Conservation (phyloP, 805 yeast species). For the Schwanniomyces pseudopolymorphus region DNA sequence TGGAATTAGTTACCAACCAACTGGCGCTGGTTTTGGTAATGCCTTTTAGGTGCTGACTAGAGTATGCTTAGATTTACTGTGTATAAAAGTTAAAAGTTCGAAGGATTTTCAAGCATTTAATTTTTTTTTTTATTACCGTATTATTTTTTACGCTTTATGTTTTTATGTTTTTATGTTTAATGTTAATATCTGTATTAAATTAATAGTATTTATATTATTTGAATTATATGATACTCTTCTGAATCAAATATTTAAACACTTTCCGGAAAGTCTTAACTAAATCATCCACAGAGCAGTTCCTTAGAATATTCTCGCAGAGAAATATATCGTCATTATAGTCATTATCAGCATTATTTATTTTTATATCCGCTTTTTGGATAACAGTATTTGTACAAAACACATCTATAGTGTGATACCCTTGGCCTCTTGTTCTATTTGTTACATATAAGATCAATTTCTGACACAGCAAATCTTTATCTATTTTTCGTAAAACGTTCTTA, state of each 20-base stretch:
- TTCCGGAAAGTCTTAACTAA: conserved; percentile 15
- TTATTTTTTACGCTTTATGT: conserved; percentile 1
- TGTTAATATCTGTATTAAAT: background rate
- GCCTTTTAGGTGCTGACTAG: conserved; percentile 21
- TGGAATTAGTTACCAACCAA: conserved; percentile 63
- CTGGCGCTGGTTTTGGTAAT: conserved; percentile 73
- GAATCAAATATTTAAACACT: conserved; percentile 7
- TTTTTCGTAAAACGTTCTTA: conserved; percentile 8
- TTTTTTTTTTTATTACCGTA: background rate
- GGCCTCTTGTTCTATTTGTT: background rate
- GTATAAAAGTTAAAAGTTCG: background rate
- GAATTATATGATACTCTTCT: conserved; percentile 2
- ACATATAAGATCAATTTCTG: conserved; percentile 15
- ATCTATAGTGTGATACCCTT: conserved; percentile 12
- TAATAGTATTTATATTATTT: background rate
- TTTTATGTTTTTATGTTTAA: background rate
- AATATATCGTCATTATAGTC: conserved; percentile 4
- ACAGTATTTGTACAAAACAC: conserved; percentile 19
- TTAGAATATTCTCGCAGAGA: conserved; percentile 14
- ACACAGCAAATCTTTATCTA: conserved; percentile 28
- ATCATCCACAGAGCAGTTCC: conserved; percentile 13
- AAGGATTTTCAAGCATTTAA: background rate
- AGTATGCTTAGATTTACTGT: background rate
- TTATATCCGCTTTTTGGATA: conserved; percentile 13
- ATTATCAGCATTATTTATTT: background rate